phyloP scores from a whole-genome alignment of 2,329 filamentous ascomycete genomes.

The Colletotrichum plurivorum region DNA sequence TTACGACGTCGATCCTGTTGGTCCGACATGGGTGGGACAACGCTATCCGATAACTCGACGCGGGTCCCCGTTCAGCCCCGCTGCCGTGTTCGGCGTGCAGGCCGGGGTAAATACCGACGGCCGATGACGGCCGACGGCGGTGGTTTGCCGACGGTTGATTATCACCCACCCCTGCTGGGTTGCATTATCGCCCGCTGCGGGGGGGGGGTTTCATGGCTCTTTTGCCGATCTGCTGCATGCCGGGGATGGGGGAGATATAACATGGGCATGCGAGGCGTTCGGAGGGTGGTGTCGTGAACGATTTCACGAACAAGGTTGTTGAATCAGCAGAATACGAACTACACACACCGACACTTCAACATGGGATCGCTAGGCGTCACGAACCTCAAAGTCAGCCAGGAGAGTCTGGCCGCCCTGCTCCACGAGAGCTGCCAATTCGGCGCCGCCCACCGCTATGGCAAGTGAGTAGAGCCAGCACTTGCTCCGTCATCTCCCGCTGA shows the following conservation, averaged over 20 bases:
- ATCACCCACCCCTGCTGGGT: background rate
- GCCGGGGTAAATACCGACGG: slow-evolving; percentile 1
- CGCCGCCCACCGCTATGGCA: slow-evolving; percentile 46
- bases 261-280: background rate
- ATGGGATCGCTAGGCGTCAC: background rate
- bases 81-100: background rate
- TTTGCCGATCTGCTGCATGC: too few relatives aligned
- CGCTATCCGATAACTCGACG: background rate
- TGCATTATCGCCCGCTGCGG: background rate
- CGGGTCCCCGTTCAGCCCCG: too few relatives aligned
- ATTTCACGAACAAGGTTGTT: background rate
- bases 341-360: background rate
- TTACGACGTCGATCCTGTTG: background rate
- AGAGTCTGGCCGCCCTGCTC: background rate
- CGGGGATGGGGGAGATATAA: background rate
- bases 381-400: background rate
- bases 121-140: slow-evolving; percentile 13
- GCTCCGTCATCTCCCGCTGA: background rate
- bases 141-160: slow-evolving; percentile 8
- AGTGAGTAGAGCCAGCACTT: slow-evolving; percentile 41
- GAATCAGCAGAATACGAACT: background rate
- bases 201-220: too few relatives aligned
- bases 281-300: background rate
- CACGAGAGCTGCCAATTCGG: slow-evolving; percentile 48
- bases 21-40: background rate